Base-by-base conservation (phyloP, 352 stramenopile species). In the Salisapilia sapeloensis region DNA sequence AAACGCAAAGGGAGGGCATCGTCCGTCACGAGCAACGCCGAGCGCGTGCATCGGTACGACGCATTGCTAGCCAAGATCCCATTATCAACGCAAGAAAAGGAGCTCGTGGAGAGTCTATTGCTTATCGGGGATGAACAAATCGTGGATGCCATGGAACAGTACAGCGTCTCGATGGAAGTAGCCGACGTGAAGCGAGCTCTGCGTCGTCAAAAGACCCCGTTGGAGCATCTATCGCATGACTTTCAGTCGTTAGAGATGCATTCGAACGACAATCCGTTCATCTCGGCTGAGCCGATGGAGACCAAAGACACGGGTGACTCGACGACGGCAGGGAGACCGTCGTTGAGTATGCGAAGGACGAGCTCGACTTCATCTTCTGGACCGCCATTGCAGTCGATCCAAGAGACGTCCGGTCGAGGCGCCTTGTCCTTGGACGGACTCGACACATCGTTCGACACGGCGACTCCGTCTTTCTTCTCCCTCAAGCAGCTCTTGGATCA, bases 61-160 rank as follows among this genome's bases (percentile, higher is more conserved):
- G 52, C 60, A 0, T 52, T 76, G 35, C 34, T 82, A 10, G 60
- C 57, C 19, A 69, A 78, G 36, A 79, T 78, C 62, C 59, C 80
- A 40, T 44, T 85, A 23, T 79, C 65, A 4, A 57, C 63, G 2
- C 47, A 54, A 20, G 69, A 85, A 37, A 55, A 50, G 10, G 59
- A 62, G 27, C 49, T 63, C 5, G 72, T 85, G 26, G 65, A 80
- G 48, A 65, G 78, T 46, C 42, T 77, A 50, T 48, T 85, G 26
- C 60, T 79, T 38, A 50, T 61, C 24, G 69, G 69, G 13, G 69
- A 85, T 40, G 69, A 72, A 19, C 66, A 80, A 38, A 59, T 82
- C 21, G 61, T 78, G 6, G 65, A 85, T 31, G 69, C 69, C 19
- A 80, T 85, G 65, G 65, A 85, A 33, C 62, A 82, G 46, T 85